phyloP scores from a whole-genome alignment of 208 protist species.

The Wallacemonas rigidus region DNA sequence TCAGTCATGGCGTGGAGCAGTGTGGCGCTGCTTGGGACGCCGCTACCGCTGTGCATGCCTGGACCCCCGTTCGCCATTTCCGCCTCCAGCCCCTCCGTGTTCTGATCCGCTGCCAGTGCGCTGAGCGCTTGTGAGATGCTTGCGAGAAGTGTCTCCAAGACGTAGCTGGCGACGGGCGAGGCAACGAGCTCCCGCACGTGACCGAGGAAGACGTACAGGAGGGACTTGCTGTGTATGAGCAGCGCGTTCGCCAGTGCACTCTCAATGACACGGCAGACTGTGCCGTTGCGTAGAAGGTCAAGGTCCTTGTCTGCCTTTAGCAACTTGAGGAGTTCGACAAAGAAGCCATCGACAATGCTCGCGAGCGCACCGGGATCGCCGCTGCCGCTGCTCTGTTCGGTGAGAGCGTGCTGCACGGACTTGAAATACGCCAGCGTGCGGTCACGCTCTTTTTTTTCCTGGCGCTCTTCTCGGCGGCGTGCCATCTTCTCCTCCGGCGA shows the following conservation, averaged over 20 bases:
- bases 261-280: conserved; percentile 87
- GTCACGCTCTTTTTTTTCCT: conserved; percentile 87
- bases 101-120: conserved; percentile 40
- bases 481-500: conserved; percentile 63
- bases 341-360: conserved; percentile 86
- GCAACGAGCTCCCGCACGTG: conserved; percentile 64
- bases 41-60: conserved; percentile 68
- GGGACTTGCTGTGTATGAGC: conserved; percentile 85
- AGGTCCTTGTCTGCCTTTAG: conserved; percentile 71
- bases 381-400: conserved; percentile 52
- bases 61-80: conserved; percentile 69
- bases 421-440: conserved; percentile 86
- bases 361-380: conserved; percentile 56
- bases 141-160: conserved; percentile 73
- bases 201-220: conserved; percentile 84
- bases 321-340: conserved; percentile 86
- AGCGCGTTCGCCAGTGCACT: conserved; percentile 64
- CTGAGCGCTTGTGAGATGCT: conserved; percentile 72
- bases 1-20: conserved; percentile 65
- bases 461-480: conserved; percentile 70
- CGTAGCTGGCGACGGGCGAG: conserved; percentile 87
- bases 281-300: conserved; percentile 77
- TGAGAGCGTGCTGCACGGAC: conserved; percentile 73
- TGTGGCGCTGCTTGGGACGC: conserved; percentile 78
- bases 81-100: conserved; percentile 37